Conservation (phyloP, 1,284 basidiomycete species). For the Cryptococcus sp. region DNA sequence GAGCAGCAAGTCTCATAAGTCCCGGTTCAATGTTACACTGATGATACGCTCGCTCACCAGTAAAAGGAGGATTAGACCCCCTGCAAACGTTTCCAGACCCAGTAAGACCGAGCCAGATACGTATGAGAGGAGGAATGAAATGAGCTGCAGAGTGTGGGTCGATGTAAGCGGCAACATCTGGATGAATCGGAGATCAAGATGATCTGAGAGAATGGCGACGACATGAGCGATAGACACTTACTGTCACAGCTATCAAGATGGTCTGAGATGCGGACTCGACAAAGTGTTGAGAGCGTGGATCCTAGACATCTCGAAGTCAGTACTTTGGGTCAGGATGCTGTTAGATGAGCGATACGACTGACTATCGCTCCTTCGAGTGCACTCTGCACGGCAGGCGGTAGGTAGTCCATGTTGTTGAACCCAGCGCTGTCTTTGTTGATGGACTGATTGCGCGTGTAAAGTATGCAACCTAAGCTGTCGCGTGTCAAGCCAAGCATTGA, state of each 20-base stretch:
- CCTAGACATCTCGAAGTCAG: conserved; percentile 24
- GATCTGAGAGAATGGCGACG: neutral
- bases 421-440: neutral
- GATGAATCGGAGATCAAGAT: no score
- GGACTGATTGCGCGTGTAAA: neutral
- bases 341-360: conserved; percentile 5
- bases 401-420: conserved; percentile 30
- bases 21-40: neutral
- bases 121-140: conserved; percentile 39
- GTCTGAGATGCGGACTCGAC: conserved; percentile 38
- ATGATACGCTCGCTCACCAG: conserved; percentile 27
- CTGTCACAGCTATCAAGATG: conserved; percentile 39
- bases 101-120: conserved; percentile 35
- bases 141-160: conserved; percentile 20
- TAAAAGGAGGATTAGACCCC: conserved; percentile 33
- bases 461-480: no score
- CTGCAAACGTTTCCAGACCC: conserved; percentile 40
- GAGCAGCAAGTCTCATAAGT: neutral
- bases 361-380: conserved; percentile 43
- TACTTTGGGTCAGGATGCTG: neutral
- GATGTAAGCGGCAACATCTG: no score
- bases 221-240: conserved; percentile 17
- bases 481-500: no score
- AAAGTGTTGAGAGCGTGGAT: conserved; percentile 40
- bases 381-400: conserved; percentile 25